Evolutionary conservation across 1,284 basidiomycete genomes (phyloP), one percentile per base, ranked within the genome.

Genomic region (Clitocybe nebularis): DNA sequence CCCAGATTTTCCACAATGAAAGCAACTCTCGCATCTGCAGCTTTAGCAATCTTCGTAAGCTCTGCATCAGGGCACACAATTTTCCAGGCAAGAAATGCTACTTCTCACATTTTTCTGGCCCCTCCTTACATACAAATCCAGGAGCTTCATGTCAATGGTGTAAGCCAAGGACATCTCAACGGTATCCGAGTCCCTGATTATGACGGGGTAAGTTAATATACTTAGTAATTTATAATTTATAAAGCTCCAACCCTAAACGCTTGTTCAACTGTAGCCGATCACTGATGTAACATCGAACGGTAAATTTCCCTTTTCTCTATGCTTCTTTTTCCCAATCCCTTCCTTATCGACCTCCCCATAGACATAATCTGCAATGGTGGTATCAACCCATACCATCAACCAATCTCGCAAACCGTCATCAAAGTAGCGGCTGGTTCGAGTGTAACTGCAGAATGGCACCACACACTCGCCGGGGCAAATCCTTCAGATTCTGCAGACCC

Each of bases 301-400:
- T 51, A 17, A 22, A 23, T 29, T 4, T 9, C 23, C 19, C 17
- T 30, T 24, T 16, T 32, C 6, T 32, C 19, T 16, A 29, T 29
- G 29, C 13, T 32, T 2, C 29, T 32, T 29, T 13, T 17, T 8
- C 13, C 13, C 17, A 17, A 33, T 25, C 29, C 6, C 19, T 10
- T 11, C 8, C 26, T 33, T 20, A 23, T 38, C 19, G n/a, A 28
- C 14, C 8, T 17, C 26, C 2, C n/a, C 11, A 11, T 17, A 52
- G 49, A 79, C 52, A 39, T 80, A 33, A 76, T 77, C 45, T 79
- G 77, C 63, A 80, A 80, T 45, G 77, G 77, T 22, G 77, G 77
- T 20, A 77, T 79, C 53, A 79, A 77, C 54, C 75, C 76, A 0
- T 77, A 75, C 58, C 70, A 77, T 60, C 61, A 71, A 52, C 72